Base-by-base conservation (phyloP, 2,329 filamentous ascomycete species). In the Ophiognomonia clavigignenti-juglandacearum region DNA sequence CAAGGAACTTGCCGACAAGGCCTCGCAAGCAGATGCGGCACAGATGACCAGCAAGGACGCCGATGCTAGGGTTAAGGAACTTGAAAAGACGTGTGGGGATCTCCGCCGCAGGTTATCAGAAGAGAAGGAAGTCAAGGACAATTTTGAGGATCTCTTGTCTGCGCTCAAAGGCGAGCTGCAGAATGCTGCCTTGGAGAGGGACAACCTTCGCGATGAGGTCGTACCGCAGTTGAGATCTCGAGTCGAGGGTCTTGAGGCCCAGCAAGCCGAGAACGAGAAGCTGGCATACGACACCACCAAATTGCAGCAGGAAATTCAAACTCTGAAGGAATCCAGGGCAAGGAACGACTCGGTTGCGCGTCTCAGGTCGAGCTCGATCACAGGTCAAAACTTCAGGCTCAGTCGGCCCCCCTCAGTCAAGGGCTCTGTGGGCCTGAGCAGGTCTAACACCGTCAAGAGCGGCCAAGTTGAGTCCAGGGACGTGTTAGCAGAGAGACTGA, bases 121-220 rank as follows among this genome's bases (percentile, higher is more conserved):
- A 61, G 93, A 98, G 68, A 80, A 87, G 47, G 80, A 88, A 63
- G 82, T 87, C 57, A 96, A 95, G 64, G 84, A 88, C 60, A 96
- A 95, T 63, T 95, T 97, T 58, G 90, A 97, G 67, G 91, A 96
- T 63, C 76, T 98, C 36, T 75, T 97, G 37, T 82, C 83, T 6
- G 92, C 88, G 5, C 82, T 97, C 56, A 86, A 86, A 57, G 79
- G 82, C 20, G 90, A 98, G 62, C 74, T 97, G 13, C 80, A 91
- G 58, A 86, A 82, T 55, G 81, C 90, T 44, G 80, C 86, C 51
- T 91, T 93, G 56, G 91, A 98, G 67, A 82, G 90, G 43, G 93
- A 98, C 65, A 92, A 95, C 57, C 78, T 97, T 14, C 84, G 88
- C 23, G 91, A 97, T 53, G 88, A 95, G 64, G 75, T 95, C 34